Percentiles rank a stretch among this genome's conserved stretches.
These are phyloP conservation scores for Exidia glandulosa DNA, from an alignment of 768 basidiomycete species.

Conservation along the genomic window DNA sequence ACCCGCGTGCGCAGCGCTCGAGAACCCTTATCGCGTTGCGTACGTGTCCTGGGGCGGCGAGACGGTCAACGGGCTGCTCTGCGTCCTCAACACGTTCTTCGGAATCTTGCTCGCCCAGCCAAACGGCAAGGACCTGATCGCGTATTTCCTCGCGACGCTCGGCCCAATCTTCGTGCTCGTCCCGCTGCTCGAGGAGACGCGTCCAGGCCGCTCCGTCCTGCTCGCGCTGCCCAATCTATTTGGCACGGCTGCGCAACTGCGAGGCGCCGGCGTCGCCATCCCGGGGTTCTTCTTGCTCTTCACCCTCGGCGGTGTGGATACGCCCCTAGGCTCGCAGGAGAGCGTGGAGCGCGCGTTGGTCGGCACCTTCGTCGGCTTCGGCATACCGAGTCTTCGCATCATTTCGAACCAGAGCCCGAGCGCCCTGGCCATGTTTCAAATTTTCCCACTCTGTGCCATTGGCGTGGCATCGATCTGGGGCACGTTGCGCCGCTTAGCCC, in stretches of 20 bases:
- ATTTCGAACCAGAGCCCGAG: neutral
- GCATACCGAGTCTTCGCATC: neutral
- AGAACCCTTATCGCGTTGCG: neutral
- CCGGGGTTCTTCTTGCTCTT: neutral
- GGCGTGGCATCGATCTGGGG: neutral
- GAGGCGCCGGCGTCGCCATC: neutral
- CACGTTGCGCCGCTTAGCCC: neutral
- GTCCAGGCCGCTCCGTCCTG: neutral
- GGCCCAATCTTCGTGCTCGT: no score
- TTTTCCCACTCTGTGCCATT: neutral
- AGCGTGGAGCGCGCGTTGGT: neutral
- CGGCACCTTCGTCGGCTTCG: neutral
- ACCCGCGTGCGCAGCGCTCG: neutral
- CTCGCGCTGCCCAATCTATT: neutral
- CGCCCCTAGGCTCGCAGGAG: neutral
- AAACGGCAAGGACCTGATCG: neutral
- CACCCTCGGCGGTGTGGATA: neutral
- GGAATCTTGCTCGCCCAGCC: neutral
- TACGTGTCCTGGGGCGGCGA: neutral
- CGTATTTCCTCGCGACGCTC: no score
- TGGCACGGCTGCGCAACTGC: neutral
- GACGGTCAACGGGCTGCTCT: neutral
- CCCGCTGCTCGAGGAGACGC: no score
- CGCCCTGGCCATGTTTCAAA: neutral
- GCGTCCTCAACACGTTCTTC: neutral